Base-by-base conservation (phyloP, 2,329 filamentous ascomycete genomes). In the Fusarium anguioides region DNA sequence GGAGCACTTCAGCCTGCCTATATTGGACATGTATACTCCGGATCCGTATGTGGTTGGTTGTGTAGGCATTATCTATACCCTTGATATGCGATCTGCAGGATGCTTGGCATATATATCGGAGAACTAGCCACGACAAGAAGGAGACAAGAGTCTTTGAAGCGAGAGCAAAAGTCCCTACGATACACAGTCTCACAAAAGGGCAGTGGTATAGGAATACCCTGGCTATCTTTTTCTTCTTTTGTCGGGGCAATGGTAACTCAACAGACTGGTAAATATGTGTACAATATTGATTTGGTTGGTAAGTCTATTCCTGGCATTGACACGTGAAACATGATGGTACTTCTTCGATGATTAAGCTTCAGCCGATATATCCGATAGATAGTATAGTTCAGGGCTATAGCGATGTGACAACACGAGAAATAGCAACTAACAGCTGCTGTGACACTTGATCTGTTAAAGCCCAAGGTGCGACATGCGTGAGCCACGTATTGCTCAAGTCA, bases 51-150 rank as follows among this genome's bases (percentile, higher is more conserved):
- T 31, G 29, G 4, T 12, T 29, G 6, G 14, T 31, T 31, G 12
- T 31, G 15, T 33, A 33, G 7, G 15, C 31, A 50, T 58, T 37
- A 57, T 50, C 58, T 64, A 41, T 44, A 58, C 45, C 35, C 44
- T 24, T 14, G 39, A 31, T 21, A 31, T 29, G 27, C 14, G 50
- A 23, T 64, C 26, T 11, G 24, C 10, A 20, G 21, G 31, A 37
- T 46, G 24, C 60, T 64, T 42, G 60, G 45, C 60, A 50, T 39
- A 21, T 29, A 31, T 42, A 35, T 37, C 59, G 35, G 60, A 44
- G 51, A 48, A 57, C 60, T 63, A 63, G 60, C 58, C 60, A 40
- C 17, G 51, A 63, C 39, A 33, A 63, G 60, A 63, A 63, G 60
- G 60, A 63, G 59, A 18, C 33, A 58, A 63, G 59, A 45, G 12